These are phyloP conservation scores for Tylopilus plumbeoviolaceoides DNA, from an alignment of 768 basidiomycete genomes.

Conservation along the genomic window DNA sequence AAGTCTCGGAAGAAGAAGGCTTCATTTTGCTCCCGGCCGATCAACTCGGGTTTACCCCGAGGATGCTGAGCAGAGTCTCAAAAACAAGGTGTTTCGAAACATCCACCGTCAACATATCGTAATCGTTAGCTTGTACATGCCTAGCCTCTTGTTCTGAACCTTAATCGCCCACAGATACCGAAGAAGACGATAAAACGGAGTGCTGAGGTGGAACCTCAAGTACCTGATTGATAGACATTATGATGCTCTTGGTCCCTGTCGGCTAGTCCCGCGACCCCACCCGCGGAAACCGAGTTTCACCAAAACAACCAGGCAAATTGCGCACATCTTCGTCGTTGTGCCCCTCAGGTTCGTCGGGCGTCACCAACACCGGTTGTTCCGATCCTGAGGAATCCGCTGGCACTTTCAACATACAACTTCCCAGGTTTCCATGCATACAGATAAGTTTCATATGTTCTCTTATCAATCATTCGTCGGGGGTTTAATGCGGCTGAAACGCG, in stretches of 20 bases:
- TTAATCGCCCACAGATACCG: not conserved
- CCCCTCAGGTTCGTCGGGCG: not conserved
- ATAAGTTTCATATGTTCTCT: conserved; percentile 12
- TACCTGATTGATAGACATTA: conserved; percentile 11
- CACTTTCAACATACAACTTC: not conserved
- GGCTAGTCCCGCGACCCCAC: not conserved
- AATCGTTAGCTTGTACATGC: not conserved
- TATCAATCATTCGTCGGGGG: conserved; percentile 14
- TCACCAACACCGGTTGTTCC: not conserved
- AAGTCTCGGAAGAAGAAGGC: conserved; percentile 12
- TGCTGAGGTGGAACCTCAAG: conserved; percentile 18
- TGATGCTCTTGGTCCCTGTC: not conserved
- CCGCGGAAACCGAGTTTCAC: conserved; percentile 1
- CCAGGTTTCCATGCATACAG: conserved; percentile 17
- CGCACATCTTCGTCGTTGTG: conserved; percentile 2
- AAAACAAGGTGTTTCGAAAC: not conserved
- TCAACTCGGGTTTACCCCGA: conserved; percentile 6
- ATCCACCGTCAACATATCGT: not conserved
- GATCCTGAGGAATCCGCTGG: conserved; percentile 12
- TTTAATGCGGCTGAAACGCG: conserved; percentile 26
- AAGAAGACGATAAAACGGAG: not conserved
- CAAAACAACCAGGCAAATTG: not conserved
- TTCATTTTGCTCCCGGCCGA: conserved; percentile 26
- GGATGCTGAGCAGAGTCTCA: not conserved
- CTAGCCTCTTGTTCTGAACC: not conserved